phyloP scores from a whole-genome alignment of 352 stramenopile genomes.

The Phytophthora hibernalis region DNA sequence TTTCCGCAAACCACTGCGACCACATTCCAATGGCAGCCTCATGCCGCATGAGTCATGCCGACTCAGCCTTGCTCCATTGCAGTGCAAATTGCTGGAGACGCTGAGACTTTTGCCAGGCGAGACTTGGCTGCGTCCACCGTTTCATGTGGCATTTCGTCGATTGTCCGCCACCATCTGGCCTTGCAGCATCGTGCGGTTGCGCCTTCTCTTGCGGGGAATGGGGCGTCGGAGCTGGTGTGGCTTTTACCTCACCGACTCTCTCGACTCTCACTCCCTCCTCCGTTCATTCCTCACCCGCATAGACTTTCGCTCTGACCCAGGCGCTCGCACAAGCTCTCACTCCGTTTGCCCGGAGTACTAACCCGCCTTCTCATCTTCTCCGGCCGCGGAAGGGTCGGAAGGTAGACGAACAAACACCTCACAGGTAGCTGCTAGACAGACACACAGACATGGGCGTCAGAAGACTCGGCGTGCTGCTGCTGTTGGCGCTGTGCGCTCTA shows the following conservation, averaged over 20 bases:
- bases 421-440: conserved; percentile 20
- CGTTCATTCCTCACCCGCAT: conserved; percentile 24
- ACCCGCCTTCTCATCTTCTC: conserved; percentile 9
- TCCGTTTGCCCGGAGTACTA: conserved; percentile 35
- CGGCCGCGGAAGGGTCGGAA: conserved; percentile 3
- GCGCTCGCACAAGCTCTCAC: conserved; percentile 24
- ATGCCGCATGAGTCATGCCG: background rate
- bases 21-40: background rate
- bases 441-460: conserved; percentile 26
- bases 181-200: conserved; percentile 22
- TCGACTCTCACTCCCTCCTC: conserved; percentile 9
- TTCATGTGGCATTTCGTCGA: conserved; percentile 22
- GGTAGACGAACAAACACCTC: conserved; percentile 1
- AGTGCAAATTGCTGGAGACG: background rate
- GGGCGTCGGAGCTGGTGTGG: background rate
- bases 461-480: conserved; percentile 27
- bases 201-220: conserved; percentile 22
- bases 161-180: conserved; percentile 21
- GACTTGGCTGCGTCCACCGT: background rate
- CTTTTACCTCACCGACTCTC: conserved; percentile 45
- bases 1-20: background rate
- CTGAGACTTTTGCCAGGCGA: background rate
- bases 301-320: conserved; percentile 32
- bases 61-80: background rate
- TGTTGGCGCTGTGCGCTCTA: conserved; percentile 34